Evolutionary conservation across 2,329 filamentous ascomycete genomes (phyloP).

Genomic region (Emmonsia crescens): DNA sequence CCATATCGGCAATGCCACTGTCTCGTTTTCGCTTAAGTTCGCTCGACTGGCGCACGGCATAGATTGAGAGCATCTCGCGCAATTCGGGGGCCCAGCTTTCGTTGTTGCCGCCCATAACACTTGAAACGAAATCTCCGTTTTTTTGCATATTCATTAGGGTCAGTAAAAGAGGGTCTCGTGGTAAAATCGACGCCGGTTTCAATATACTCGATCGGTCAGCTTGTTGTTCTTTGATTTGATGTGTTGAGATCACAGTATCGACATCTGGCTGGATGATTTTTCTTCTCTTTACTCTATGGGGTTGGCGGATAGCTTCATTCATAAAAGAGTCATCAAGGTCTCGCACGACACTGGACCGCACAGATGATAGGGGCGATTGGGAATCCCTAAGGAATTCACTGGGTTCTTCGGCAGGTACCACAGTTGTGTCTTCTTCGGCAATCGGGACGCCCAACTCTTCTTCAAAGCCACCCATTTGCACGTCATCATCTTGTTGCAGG

Average conservation of each 20-base stretch:
- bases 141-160: conserved; percentile 87
- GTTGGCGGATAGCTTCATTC: conserved; percentile 48
- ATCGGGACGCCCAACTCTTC: conserved; percentile 50
- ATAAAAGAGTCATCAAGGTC: conserved; percentile 53
- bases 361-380: conserved; percentile 45
- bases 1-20: conserved; percentile 71
- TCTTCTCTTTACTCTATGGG: conserved; percentile 66
- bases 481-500: conserved; percentile 45
- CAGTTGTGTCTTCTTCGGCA: conserved; percentile 39
- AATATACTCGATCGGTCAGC: conserved; percentile 77
- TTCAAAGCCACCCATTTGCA: conserved; percentile 35
- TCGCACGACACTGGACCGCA: conserved; percentile 41
- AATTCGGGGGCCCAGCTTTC: conserved; percentile 85
- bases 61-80: conserved; percentile 79
- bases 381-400: conserved; percentile 33
- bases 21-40: conserved; percentile 92
- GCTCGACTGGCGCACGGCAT: conserved; percentile 62
- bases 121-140: conserved; percentile 79
- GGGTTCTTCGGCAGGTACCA: conserved; percentile 18
- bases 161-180: conserved; percentile 74
- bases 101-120: conserved; percentile 70
- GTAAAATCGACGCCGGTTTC: conserved; percentile 70
- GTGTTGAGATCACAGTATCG: conserved; percentile 64
- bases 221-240: conserved; percentile 77
- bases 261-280: conserved; percentile 74